Conservation (phyloP, 2,329 filamentous ascomycete genomes). For the Paramyrothecium sp. region DNA sequence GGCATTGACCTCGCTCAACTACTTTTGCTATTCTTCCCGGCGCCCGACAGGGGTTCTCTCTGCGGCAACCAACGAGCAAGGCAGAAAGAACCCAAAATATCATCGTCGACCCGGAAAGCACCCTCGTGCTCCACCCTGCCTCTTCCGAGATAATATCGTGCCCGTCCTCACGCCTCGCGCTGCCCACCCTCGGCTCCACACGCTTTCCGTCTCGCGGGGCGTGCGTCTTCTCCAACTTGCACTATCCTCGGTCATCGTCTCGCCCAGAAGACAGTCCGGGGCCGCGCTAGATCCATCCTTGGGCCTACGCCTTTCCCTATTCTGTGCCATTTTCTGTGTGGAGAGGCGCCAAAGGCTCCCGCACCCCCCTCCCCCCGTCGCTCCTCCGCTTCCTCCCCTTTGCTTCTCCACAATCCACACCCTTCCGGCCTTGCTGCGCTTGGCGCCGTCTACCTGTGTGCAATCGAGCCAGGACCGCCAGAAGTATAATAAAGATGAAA, state of each 20-base stretch:
- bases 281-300: neutral
- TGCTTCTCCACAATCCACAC: neutral
- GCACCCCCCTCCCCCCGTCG: neutral
- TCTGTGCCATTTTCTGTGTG: neutral
- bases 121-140: slow-evolving; percentile 10
- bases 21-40: neutral
- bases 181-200: too few relatives aligned
- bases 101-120: neutral
- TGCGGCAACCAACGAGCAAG: too few relatives aligned
- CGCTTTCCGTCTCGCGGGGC: too few relatives aligned
- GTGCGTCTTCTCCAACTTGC: neutral
- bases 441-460: slow-evolving; percentile 9
- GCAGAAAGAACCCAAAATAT: neutral
- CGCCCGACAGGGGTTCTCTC: neutral
- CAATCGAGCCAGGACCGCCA: slow-evolving; percentile 16
- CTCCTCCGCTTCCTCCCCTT: neutral
- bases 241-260: neutral
- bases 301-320: neutral
- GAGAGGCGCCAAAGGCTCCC: neutral
- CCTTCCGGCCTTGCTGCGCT: neutral
- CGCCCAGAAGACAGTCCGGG: neutral
- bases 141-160: slow-evolving; percentile 36
- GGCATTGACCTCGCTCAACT: neutral
- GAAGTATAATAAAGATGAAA: slow-evolving; percentile 39
- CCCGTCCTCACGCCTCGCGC: slow-evolving; percentile 1